Evolutionary conservation across 441 rosid species (phyloP), one percentile per base, ranked within the genome.

Genomic region (Gossypium gossypioides): DNA sequence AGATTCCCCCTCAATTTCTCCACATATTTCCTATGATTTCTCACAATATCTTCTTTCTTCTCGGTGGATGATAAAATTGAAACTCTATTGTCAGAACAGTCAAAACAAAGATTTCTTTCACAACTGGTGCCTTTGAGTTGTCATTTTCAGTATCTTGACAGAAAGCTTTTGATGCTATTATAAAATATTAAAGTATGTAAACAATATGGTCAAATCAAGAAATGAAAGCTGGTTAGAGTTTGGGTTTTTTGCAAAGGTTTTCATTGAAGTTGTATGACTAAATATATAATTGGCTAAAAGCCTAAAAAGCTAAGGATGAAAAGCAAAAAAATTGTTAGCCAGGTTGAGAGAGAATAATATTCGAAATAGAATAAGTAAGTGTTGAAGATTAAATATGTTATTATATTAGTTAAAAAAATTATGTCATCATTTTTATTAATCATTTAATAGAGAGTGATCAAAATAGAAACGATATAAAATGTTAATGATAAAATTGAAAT

Each of bases 1-100:
- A 91, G 58, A 0, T 65, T 76, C 58, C 54, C 79, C 92, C 89
- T 87, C 79, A 88, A 81, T 68, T 66, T 77, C 90, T 86, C 85
- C 56, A 83, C 83, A 2, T 89, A 90, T 66, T 84, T 85, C 56
- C 76, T 76, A 18, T 3, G 2, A 6, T 16, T 3, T n/a, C 40
- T 44, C 4, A 16, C 81, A 10, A 40, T 22, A 65, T 55, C 58
- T 27, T 18, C 24, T 16, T 16, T 8, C 24, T 52, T 8, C 25
- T 25, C 4, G 0, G 29, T 25, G 29, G 29, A 25, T 25, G 4
- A 25, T 3, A 25, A 25, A 25, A 25, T 25, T 25, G 8, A 9
- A 9, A 19, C 4, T 71, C 72, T 54, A 44, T 40, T 29, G 50
- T 25, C 60, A 29, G 6, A 65, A 19, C 40, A 44, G 71, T 75